phyloP scores from a whole-genome alignment of 1,284 basidiomycete genomes.

The Pisolithus thermaeus region DNA sequence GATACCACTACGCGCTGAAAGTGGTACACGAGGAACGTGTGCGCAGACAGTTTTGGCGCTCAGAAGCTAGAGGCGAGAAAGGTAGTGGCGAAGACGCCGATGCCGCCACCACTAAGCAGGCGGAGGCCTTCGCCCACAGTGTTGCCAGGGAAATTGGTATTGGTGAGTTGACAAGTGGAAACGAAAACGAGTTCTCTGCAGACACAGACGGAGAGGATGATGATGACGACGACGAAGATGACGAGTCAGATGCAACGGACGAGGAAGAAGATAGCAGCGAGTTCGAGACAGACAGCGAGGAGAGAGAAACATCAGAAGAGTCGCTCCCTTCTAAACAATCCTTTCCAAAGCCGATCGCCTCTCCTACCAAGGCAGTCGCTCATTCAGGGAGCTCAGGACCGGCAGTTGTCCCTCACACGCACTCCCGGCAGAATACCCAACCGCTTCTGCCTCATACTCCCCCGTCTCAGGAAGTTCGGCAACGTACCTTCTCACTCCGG shows the following conservation, averaged over 20 bases:
- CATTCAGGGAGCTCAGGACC: not conserved
- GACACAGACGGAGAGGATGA: constrained; percentile 44
- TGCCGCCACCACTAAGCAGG: constrained; percentile 64
- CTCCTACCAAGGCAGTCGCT: not conserved
- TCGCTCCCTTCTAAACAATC: constrained; percentile 7
- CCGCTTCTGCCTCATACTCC: not conserved
- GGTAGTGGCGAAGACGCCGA: constrained; percentile 36
- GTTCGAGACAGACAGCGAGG: constrained; percentile 32
- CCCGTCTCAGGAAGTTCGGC: constrained; percentile 18
- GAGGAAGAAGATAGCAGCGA: constrained; percentile 39
- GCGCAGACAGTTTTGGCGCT: constrained; percentile 68
- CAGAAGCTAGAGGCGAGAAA: constrained; percentile 33
- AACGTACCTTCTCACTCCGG: constrained; percentile 41
- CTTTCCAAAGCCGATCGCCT: not conserved
- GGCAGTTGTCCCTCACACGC: not conserved
- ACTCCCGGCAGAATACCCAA: not conserved
- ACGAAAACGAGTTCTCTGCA: constrained; percentile 74
- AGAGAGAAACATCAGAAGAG: constrained; percentile 29
- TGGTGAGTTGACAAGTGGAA: constrained; percentile 69
- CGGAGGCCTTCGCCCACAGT: constrained; percentile 72
- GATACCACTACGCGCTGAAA: constrained; percentile 91
- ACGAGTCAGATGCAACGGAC: constrained; percentile 44
- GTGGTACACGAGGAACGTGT: constrained; percentile 87
- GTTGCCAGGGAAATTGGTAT: constrained; percentile 78
- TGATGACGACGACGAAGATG: constrained; percentile 44